Evolutionary conservation across 768 basidiomycete species (phyloP).

Genomic region (Amanita pallidorosea): DNA sequence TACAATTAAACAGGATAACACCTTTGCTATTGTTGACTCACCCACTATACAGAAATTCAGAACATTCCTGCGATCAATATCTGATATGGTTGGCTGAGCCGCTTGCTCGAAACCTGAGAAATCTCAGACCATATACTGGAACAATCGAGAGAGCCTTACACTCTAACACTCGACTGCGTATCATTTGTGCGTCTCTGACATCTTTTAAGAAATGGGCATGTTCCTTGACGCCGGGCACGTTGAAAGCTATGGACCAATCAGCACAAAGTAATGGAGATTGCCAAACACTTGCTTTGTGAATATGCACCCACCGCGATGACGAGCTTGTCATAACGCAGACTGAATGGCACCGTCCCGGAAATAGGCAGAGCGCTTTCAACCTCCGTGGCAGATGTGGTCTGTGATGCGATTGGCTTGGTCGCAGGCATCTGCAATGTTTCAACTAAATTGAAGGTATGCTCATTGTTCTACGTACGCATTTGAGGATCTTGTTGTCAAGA

Average conservation of each 20-base stretch:
- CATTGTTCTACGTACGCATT: slow-evolving; percentile 36
- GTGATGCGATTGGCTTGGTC: slow-evolving; percentile 32
- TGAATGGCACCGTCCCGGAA: slow-evolving; percentile 28
- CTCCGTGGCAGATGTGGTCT: slow-evolving; percentile 5
- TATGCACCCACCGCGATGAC: slow-evolving; percentile 83
- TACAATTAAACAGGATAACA: slow-evolving; percentile 1
- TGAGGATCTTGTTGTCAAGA: slow-evolving; percentile 45
- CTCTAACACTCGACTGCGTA: slow-evolving; percentile 65
- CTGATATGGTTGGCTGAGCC: slow-evolving; percentile 67
- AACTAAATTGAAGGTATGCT: background rate
- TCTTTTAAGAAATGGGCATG: slow-evolving; percentile 78
- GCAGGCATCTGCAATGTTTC: slow-evolving; percentile 42
- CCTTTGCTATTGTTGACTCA: slow-evolving; percentile 14
- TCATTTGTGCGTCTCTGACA: slow-evolving; percentile 62
- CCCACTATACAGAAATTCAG: slow-evolving; percentile 87
- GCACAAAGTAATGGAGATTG: background rate
- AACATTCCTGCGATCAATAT: slow-evolving; percentile 61
- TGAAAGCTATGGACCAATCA: slow-evolving; percentile 36
- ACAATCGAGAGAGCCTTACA: slow-evolving; percentile 25
- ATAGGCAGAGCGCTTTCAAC: background rate
- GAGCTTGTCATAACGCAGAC: slow-evolving; percentile 66
- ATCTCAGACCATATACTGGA: background rate
- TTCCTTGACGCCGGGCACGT: slow-evolving; percentile 69
- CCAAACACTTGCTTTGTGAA: slow-evolving; percentile 51
- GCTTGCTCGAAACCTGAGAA: slow-evolving; percentile 75